Evolutionary conservation across 257 asterid species (phyloP), one percentile per base, ranked within the genome.

Genomic region (Ophiorrhiza pumila): DNA sequence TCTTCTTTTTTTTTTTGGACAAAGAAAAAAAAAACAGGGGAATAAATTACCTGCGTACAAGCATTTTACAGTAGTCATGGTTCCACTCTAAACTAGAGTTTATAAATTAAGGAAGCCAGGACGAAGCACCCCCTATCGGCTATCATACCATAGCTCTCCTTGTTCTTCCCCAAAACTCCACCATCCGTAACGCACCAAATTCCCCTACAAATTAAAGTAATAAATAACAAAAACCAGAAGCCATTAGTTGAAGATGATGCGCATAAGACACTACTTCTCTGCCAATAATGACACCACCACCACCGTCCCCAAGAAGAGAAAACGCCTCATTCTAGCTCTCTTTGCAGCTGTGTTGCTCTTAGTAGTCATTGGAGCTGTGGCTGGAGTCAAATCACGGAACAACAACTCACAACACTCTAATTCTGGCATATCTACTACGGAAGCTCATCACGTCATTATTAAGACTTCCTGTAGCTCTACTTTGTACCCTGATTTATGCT

Each of bases 391-490:
- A 0, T 74, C 75, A 15, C 15, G 22, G 12, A 20, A 62, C 9
- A 34, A 49, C n/a, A 22, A 58, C 11, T 43, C 68, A 47, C 8
- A 55, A 29, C 68, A 57, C 15, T 20, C 10, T 14, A 42, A 23
- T 29, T n/a, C n/a, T n/a, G n/a, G n/a, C n/a, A 22, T 72, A 11
- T 43, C 34, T 2, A 14, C 9, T 31, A 29, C 58, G 2, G 20
- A 72, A 0, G 68, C 74, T 31, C 69, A 87, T 35, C 85, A 80
- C 14, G 77, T 69, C 17, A 84, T 91, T 34, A 83, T 91, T 25
- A 85, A 79, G 68, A 74, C 85, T 65, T 80, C 97, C 32, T 91
- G 97, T 75, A 83, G 88, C 76, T 77, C 71, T 82, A 88, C 97
- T 11, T 60, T 84, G 53, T 88, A 90, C 74, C 95, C 90, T 0